Evolutionary conservation across 1,139 yeast species (phyloP).

Genomic region (Zygosaccharomyces sapae): DNA sequence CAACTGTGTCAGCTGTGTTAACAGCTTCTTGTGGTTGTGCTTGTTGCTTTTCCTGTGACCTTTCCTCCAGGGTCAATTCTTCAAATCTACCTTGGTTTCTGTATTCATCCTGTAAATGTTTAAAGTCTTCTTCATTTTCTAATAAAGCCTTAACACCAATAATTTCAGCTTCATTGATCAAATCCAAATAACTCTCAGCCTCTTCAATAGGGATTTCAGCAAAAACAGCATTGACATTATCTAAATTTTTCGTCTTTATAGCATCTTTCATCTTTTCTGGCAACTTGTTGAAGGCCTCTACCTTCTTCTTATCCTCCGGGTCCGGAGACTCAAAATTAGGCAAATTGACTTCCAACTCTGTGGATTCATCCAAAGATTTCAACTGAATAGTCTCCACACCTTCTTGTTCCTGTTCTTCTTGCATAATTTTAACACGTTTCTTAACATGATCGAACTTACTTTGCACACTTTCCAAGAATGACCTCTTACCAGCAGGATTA

Average conservation of each 20-base stretch:
- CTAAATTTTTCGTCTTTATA: conserved; percentile 64
- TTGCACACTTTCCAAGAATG: conserved; percentile 51
- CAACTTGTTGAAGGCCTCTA: conserved; percentile 52
- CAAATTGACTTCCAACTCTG: conserved; percentile 66
- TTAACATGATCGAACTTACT: conserved; percentile 80
- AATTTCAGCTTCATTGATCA: conserved; percentile 76
- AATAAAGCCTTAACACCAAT: conserved; percentile 74
- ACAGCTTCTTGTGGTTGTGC: conserved; percentile 9
- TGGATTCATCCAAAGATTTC: conserved; percentile 79
- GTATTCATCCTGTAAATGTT: conserved; percentile 48
- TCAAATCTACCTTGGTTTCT: conserved; percentile 23
- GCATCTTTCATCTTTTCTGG: conserved; percentile 71
- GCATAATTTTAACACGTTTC: conserved; percentile 65
- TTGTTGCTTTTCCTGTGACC: conserved; percentile 12
- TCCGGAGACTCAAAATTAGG: conserved; percentile 53
- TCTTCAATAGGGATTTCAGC: conserved; percentile 71
- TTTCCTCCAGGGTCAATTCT: conserved; percentile 14
- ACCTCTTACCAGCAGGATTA: conserved; percentile 50
- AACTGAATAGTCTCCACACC: conserved; percentile 82
- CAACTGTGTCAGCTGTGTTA: conserved; percentile 37
- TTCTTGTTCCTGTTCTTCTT: conserved; percentile 39
- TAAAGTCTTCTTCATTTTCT: conserved; percentile 69
- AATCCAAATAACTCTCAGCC: conserved; percentile 72
- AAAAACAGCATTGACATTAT: conserved; percentile 78
- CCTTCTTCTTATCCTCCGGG: conserved; percentile 48